These are phyloP conservation scores for Stephania cephalantha DNA, from an alignment of 164 flowering plant species.

Conservation along the genomic window DNA sequence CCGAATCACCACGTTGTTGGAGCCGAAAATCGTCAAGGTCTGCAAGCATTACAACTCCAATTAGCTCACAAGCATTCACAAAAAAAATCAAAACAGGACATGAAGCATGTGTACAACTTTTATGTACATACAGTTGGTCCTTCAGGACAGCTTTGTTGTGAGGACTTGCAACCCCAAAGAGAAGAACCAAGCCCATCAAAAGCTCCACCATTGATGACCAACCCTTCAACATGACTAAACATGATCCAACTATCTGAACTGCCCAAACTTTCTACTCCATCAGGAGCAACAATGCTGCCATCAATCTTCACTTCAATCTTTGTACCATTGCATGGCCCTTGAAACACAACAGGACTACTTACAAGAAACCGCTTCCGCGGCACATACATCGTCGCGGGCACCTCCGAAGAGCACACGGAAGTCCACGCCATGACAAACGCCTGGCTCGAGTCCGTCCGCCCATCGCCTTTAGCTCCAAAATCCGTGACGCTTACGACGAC, in stretches of 20 bases:
- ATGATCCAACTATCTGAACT: conserved; percentile 37
- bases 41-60: conserved; percentile 12
- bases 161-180: conserved; percentile 44
- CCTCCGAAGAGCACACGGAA: conserved; percentile 16
- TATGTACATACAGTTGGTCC: conserved; percentile 35
- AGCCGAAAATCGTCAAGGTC: conserved; percentile 18
- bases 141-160: conserved; percentile 27
- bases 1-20: conserved; percentile 26
- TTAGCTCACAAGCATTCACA: neutral
- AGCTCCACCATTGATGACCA: conserved; percentile 42
- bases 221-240: conserved; percentile 32
- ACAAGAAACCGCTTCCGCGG: conserved; percentile 37
- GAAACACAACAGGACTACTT: conserved; percentile 12
- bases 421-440: conserved; percentile 21
- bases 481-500: conserved; percentile 7
- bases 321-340: conserved; percentile 40
- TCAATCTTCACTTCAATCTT: conserved; percentile 23
- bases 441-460: conserved; percentile 21
- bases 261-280: conserved; percentile 19
- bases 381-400: conserved; percentile 16
- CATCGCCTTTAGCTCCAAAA: conserved; percentile 16
- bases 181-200: conserved; percentile 42
- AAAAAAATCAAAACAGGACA: neutral
- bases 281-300: conserved; percentile 47
- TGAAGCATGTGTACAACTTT: neutral